Conservation (phyloP, 345 rosid genomes). For the Murraya koenigii region DNA sequence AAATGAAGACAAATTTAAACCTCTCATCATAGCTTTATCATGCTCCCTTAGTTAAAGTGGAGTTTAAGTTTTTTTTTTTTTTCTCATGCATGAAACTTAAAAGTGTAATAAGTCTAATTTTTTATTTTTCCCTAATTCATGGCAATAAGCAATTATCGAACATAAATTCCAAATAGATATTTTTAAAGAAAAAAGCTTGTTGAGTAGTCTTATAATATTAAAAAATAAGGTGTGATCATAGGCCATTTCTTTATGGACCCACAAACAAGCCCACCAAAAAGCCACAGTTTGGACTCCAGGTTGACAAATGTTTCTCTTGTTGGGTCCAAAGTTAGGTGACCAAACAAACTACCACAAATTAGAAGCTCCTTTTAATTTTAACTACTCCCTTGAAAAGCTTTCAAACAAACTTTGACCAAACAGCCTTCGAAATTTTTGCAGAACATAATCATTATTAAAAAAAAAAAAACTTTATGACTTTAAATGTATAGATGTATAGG, state of each 20-base stretch:
- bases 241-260: background rate
- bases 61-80: no score
- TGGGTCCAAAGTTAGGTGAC: conserved; percentile 8
- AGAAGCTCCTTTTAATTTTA: background rate
- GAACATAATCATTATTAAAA: background rate
- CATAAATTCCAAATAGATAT: no score
- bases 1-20: no score
- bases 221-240: background rate
- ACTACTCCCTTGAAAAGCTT: background rate
- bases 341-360: background rate
- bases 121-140: no score
- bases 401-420: no score
- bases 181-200: background rate
- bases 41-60: no score
- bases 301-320: background rate
- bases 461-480: no score
- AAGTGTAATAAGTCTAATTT: no score
- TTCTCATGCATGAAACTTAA: no score
- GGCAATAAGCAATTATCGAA: no score
- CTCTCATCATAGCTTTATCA: no score
- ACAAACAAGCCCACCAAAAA: background rate
- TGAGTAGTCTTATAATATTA: no score
- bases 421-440: background rate
- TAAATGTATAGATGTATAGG: background rate
- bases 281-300: background rate